Evolutionary conservation across 371 early-diverging fungal genomes (phyloP), one percentile per base, ranked within the genome.

Genomic region (Syncephalastrum sp.): DNA sequence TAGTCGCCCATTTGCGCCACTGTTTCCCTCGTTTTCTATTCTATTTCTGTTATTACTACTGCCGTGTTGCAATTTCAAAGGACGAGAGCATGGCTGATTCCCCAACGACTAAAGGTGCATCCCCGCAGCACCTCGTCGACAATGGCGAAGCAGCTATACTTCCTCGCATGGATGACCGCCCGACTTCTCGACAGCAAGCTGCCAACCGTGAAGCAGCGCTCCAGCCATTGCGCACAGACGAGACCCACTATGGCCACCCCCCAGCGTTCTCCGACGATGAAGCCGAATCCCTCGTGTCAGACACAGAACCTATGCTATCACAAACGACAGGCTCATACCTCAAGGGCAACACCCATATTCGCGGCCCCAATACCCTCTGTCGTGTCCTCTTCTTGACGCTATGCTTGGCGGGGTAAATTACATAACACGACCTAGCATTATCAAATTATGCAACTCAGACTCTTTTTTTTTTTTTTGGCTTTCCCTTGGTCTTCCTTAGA

Each of bases 331-430:
- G 25, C 51, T 16, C 41, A 41, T 41, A 49, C n/a, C 47, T 57
- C 16, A 54, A 56, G 63, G 61, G 63, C 42, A 50, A 16, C 15
- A 43, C 61, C 12, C 42, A 52, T 53, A 72, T 79, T 19, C 65
- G 59, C 53, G 80, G 80, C 19, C 62, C 67, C 7, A 75, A 64
- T 46, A 69, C 62, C 47, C 71, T 65, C 12, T 55, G 66, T 24
- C 67, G 61, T 61, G 65, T 71, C 27, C 48, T 78, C 38, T 70
- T 73, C 48, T 49, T 81, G 16, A 81, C 81, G 1, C 48, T 72
- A 24, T 78, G 72, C 42, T 64, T 81, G 33, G 69, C 67, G 38
- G 73, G 69, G 73, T 73, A 63, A 60, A 8, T 21, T 41, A 29
- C 57, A 63, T 10, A 38, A 21, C 10, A 41, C 21, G 7, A 12